Conservation (phyloP, 805 yeast genomes). For the Candida boleticola region DNA sequence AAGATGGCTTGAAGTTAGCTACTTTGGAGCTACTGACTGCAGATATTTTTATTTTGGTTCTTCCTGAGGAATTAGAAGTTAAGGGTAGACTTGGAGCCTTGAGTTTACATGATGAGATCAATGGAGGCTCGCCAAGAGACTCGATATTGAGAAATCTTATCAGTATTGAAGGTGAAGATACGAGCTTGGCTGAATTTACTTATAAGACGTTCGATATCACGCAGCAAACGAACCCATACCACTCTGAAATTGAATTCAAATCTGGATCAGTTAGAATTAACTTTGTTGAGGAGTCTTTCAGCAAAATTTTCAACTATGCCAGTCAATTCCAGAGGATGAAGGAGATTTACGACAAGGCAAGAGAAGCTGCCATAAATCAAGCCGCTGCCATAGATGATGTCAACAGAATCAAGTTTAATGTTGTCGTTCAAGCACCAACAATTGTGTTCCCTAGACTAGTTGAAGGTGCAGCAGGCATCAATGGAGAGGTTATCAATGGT, state of each 20-base stretch:
- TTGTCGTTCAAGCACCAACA: constrained; percentile 77
- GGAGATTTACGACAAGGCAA: constrained; percentile 80
- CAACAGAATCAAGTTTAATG: constrained; percentile 64
- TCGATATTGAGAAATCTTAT: constrained; percentile 64
- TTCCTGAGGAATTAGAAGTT: constrained; percentile 78
- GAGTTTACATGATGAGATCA: constrained; percentile 71
- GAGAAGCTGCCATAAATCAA: constrained; percentile 84
- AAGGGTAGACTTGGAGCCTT: constrained; percentile 74
- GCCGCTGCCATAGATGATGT: constrained; percentile 64
- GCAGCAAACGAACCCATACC: constrained; percentile 45
- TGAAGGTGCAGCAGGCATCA: constrained; percentile 31
- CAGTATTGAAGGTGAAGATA: constrained; percentile 73
- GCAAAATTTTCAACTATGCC: constrained; percentile 62
- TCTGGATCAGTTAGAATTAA: constrained; percentile 76
- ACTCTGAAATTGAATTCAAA: constrained; percentile 57
- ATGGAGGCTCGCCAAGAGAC: constrained; percentile 57
- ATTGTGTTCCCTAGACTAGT: constrained; percentile 66
- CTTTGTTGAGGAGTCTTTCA: constrained; percentile 78
- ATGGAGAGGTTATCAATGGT: constrained; percentile 1
- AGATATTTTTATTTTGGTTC: constrained; percentile 56
- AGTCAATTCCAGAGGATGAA: constrained; percentile 83
- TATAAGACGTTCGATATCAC: constrained; percentile 75
- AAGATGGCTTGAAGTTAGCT: constrained; percentile 79
- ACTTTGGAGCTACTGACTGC: constrained; percentile 77
- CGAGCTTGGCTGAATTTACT: constrained; percentile 63